Evolutionary conservation across 176 grass and related monocot species (phyloP), one percentile per base, ranked within the genome.

Genomic region (Zizania latifolia): DNA sequence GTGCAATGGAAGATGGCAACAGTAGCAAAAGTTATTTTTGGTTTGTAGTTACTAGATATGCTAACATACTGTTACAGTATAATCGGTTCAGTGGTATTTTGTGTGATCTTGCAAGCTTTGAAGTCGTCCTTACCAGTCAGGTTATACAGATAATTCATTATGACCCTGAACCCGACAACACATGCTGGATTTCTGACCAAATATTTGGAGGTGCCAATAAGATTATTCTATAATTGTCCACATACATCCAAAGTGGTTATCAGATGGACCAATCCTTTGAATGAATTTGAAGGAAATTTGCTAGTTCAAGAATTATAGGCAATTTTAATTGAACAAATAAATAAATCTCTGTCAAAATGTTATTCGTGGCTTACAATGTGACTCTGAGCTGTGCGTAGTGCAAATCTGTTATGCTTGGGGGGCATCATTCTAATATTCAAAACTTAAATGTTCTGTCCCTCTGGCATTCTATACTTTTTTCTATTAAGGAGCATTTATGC

Each of bases 1-100:
- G 35, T 67, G 72, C 46, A 65, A 21, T 58, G 66, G 60, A 58
- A 74, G 50, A 85, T 68, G 11, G 23, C 56, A 70, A 36, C 39
- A 32, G 16, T 22, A 73, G 15, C 15, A 2, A 28, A 29, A 46
- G 29, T 13, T 71, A 55, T 54, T 24, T 46, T 60, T 33, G 16
- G 32, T 37, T 36, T 21, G 26, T n/a, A 43, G 62, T 26, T 65
- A 36, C 46, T 37, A 85, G 61, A 8, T 30, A 33, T 36, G 38
- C 4, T 2, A 2, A 50, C 10, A 36, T 36, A 40, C 29, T 63
- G 24, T 22, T 35, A 22, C 51, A 19, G 2, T 35, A 35, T 46
- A n/a, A 50, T 60, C n/a, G 29, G n/a, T 58, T 70, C 43, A 71
- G 31, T 62, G 38, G 16, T 36, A 63, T 34, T 63, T 44, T 24